Percentiles rank a stretch among this genome's conserved stretches.
Evolutionary conservation across 116 monocot genomes (phyloP).

Genomic region (Cymodocea nodosa): DNA sequence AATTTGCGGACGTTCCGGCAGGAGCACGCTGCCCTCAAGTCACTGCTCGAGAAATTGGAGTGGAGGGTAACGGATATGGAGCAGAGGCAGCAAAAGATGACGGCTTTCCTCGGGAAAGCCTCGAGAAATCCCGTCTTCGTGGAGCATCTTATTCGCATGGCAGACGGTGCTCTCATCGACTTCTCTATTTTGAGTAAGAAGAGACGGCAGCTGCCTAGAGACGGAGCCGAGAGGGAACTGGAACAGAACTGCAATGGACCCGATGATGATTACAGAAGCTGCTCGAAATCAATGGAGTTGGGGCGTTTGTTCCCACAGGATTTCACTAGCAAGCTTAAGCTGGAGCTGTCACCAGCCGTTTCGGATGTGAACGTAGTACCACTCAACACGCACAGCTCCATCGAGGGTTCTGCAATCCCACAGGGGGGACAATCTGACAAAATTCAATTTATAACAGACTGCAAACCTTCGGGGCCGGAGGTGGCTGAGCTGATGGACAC

Average conservation of each 20-base stretch:
- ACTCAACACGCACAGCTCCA: slow-evolving; percentile 34
- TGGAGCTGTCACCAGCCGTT: slow-evolving; percentile 50
- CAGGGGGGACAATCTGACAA: slow-evolving; percentile 13
- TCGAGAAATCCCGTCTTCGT: slow-evolving; percentile 41
- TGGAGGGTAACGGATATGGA: slow-evolving; percentile 56
- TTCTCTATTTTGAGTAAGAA: slow-evolving; percentile 40
- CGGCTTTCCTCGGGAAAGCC: slow-evolving; percentile 46
- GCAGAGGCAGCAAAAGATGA: slow-evolving; percentile 64
- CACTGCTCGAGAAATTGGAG: slow-evolving; percentile 52
- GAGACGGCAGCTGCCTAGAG: slow-evolving; percentile 36
- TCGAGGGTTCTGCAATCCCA: slow-evolving; percentile 26
- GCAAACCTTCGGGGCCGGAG: slow-evolving; percentile 27
- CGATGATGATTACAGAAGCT: slow-evolving; percentile 26
- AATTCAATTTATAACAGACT: slow-evolving; percentile 14
- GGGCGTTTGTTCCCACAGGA: slow-evolving; percentile 31
- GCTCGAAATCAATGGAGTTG: slow-evolving; percentile 13
- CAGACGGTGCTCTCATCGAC: slow-evolving; percentile 14
- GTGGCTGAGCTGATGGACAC: slow-evolving; percentile 42
- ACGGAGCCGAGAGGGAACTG: slow-evolving; percentile 14
- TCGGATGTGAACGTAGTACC: slow-evolving; percentile 28
- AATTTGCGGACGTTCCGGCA: slow-evolving; percentile 32
- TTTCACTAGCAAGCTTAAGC: slow-evolving; percentile 62
- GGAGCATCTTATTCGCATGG: slow-evolving; percentile 44
- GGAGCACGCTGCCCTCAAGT: slow-evolving; percentile 37
- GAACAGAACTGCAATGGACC: slow-evolving; percentile 15